Evolutionary conservation across 768 basidiomycete genomes (phyloP).

Genomic region (Amanita fuliginea): DNA sequence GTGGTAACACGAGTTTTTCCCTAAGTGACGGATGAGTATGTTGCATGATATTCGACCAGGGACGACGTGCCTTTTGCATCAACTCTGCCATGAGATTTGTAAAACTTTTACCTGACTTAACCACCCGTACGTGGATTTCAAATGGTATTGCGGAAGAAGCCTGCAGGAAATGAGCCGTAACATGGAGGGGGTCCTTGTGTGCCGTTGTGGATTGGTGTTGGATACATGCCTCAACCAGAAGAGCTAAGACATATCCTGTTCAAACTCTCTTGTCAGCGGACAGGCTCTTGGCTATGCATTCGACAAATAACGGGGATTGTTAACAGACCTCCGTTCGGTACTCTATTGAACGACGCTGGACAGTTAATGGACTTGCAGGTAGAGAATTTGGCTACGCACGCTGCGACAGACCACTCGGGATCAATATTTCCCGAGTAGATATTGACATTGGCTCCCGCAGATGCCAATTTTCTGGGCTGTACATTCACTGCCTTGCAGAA

Average conservation of each 20-base stretch:
- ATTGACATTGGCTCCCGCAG: conserved; percentile 9
- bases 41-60: neutral
- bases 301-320: neutral
- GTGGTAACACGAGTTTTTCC: conserved; percentile 33
- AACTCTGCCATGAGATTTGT: conserved; percentile 51
- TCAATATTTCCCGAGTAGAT: conserved; percentile 30
- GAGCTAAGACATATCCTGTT: conserved; percentile 48
- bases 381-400: conserved; percentile 21
- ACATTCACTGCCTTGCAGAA: conserved; percentile 24
- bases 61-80: conserved; percentile 35
- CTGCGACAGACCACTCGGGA: conserved; percentile 31
- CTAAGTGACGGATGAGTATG: conserved; percentile 17
- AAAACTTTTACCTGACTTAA: conserved; percentile 42
- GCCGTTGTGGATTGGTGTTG: conserved; percentile 33
- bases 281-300: neutral
- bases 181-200: conserved; percentile 48
- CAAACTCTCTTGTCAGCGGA: neutral
- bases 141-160: conserved; percentile 29
- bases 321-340: conserved; percentile 43
- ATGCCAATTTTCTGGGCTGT: conserved; percentile 3
- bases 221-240: conserved; percentile 43
- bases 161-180: conserved; percentile 48
- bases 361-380: neutral
- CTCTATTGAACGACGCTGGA: conserved; percentile 18
- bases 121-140: conserved; percentile 32